A percentile compares a stretch with the other conserved stretches of the same genome.
phyloP scores from a whole-genome alignment of 495 filamentous ascomycete species.

The Hypoxylon fuscum region DNA sequence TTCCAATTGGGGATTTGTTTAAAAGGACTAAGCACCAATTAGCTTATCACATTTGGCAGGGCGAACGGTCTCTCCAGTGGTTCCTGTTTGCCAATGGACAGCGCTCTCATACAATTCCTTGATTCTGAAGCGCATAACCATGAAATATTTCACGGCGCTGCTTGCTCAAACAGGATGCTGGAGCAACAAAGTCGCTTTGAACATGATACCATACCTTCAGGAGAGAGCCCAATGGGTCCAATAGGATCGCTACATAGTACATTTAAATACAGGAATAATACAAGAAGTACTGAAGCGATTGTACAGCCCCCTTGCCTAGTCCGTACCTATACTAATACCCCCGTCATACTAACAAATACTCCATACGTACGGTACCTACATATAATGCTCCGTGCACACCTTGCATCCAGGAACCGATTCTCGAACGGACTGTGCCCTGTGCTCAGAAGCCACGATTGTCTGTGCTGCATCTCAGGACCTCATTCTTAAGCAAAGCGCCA shows the following conservation, averaged over 20 bases:
- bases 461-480: constrained; percentile 14
- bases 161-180: constrained; percentile 33
- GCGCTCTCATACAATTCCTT: constrained; percentile 21
- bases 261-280: too few relatives aligned
- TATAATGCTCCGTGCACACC: constrained; percentile 10
- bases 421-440: constrained; percentile 14
- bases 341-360: constrained; percentile 25
- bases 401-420: constrained; percentile 16
- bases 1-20: constrained; percentile 19
- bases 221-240: constrained; percentile 10
- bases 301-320: constrained; percentile 13
- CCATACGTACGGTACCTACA: constrained; percentile 1
- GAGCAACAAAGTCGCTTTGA: constrained; percentile 16
- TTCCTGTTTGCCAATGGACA: constrained; percentile 10
- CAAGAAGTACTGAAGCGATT: constrained; percentile 23
- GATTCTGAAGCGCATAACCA: constrained; percentile 5
- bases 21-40: constrained; percentile 13
- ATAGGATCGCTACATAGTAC: constrained; percentile 23
- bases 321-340: constrained; percentile 29
- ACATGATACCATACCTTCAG: constrained; percentile 35
- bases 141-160: constrained; percentile 5
- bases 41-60: constrained; percentile 27
- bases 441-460: constrained; percentile 15
- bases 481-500: constrained; percentile 8
- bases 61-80: constrained; percentile 23